Percentiles rank a stretch among this genome's conserved stretches.
phyloP scores from a whole-genome alignment of 768 basidiomycete species.

The Kwoniella bestiolae region DNA sequence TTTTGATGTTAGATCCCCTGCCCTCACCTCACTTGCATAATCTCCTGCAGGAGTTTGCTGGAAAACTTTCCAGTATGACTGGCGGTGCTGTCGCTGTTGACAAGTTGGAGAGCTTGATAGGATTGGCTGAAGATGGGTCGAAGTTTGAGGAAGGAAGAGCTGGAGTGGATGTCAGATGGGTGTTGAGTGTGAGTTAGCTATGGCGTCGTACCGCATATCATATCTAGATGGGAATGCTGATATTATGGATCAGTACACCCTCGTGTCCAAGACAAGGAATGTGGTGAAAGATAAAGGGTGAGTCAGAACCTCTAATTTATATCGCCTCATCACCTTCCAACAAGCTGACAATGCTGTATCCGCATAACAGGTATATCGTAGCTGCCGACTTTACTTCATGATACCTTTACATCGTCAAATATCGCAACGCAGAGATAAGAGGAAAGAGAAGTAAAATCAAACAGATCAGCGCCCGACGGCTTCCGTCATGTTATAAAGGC shows the following conservation, averaged over 20 bases:
- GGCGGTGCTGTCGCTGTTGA: background rate
- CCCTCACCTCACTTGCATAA: constrained; percentile 54
- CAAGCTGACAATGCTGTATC: background rate
- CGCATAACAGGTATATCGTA: constrained; percentile 37
- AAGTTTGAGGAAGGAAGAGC: constrained; percentile 27
- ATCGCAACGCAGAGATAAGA: background rate
- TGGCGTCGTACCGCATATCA: background rate
- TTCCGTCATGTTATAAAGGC: no score
- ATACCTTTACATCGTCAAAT: background rate
- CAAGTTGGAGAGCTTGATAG: constrained; percentile 29
- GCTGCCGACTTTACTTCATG: constrained; percentile 26
- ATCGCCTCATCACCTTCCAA: background rate
- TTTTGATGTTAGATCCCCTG: constrained; percentile 45
- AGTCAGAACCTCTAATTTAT: constrained; percentile 16
- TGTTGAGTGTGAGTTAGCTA: constrained; percentile 49
- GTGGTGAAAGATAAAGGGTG: constrained; percentile 55
- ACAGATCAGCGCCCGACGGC: background rate
- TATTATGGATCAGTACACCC: no score
- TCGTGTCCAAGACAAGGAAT: constrained; percentile 51
- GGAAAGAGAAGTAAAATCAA: background rate
- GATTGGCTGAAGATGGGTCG: constrained; percentile 34
- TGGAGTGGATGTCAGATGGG: constrained; percentile 51
- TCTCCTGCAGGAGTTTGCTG: constrained; percentile 50
- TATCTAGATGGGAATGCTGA: background rate
- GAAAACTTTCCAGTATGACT: constrained; percentile 2